Percentiles rank a stretch among this genome's conserved stretches.
These are phyloP conservation scores for Salvia rosmarinus DNA, from an alignment of 257 asterid species.

Conservation along the genomic window DNA sequence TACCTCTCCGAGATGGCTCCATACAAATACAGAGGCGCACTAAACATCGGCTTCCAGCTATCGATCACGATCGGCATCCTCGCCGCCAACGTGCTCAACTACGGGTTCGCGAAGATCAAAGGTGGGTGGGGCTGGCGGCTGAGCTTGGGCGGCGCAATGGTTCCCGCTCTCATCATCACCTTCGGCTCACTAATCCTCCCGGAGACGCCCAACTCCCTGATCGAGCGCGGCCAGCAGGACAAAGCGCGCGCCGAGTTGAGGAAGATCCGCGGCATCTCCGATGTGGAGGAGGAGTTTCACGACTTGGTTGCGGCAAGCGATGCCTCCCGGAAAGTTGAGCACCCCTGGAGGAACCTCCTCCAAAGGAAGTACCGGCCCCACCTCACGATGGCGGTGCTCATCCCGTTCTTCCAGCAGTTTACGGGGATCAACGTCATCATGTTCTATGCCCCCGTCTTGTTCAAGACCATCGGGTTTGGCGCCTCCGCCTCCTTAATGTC, in stretches of 20 bases:
- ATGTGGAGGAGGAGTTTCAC: constrained; percentile 72
- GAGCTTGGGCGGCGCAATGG: constrained; percentile 86
- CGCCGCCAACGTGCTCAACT: constrained; percentile 49
- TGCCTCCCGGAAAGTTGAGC: constrained; percentile 56
- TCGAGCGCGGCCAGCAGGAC: constrained; percentile 64
- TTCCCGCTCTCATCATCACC: constrained; percentile 73
- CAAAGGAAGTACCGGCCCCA: constrained; percentile 74
- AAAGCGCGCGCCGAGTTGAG: constrained; percentile 52
- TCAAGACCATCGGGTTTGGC: constrained; percentile 71
- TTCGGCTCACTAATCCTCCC: constrained; percentile 78
- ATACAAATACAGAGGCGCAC: constrained; percentile 55
- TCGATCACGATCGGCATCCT: constrained; percentile 54
- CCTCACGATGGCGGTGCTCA: constrained; percentile 67
- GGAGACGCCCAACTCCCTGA: constrained; percentile 82
- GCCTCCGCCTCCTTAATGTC: constrained; percentile 63
- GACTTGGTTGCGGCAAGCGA: constrained; percentile 75
- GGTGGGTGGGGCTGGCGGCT: constrained; percentile 79
- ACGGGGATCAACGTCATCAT: constrained; percentile 82
- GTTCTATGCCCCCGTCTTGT: constrained; percentile 84
- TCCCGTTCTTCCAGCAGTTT: constrained; percentile 81
- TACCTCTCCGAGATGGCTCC: constrained; percentile 70
- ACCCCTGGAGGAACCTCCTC: constrained; percentile 76
- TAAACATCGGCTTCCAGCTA: constrained; percentile 54
- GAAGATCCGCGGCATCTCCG: constrained; percentile 56
- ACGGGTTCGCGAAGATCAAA: constrained; percentile 40